These are phyloP conservation scores for Puya raimondii DNA, from an alignment of 176 grass and related monocot species.

Conservation along the genomic window DNA sequence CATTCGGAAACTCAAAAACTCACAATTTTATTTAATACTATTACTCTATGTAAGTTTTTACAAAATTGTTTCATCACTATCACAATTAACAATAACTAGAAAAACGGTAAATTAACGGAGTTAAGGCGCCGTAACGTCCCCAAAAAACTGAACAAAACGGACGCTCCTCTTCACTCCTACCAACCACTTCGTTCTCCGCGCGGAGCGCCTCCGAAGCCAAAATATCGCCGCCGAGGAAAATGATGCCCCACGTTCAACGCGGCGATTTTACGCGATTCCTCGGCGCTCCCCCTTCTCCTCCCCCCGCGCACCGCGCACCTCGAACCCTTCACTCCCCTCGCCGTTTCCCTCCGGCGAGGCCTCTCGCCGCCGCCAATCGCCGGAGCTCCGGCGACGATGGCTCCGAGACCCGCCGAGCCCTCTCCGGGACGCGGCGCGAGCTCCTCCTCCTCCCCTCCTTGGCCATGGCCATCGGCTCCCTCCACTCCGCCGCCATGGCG, in stretches of 20 bases:
- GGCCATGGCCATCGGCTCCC: conserved; percentile 34
- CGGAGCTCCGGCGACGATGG: conserved; percentile 12
- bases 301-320: neutral
- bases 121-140: too few species aligned
- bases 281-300: neutral
- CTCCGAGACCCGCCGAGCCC: neutral
- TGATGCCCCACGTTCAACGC: conserved; percentile 5
- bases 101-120: too few species aligned
- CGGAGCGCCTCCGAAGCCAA: neutral
- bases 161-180: neutral
- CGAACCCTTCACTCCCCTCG: neutral
- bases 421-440: conserved; percentile 29
- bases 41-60: too few species aligned
- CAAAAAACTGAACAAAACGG: neutral
- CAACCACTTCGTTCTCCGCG: neutral
- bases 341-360: neutral
- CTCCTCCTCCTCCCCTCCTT: conserved; percentile 63
- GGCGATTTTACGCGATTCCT: neutral
- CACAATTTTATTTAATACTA: too few species aligned
- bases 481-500: conserved; percentile 34
- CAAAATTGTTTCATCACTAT: too few species aligned
- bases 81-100: too few species aligned
- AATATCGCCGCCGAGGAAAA: neutral
- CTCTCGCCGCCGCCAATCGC: conserved; percentile 22
- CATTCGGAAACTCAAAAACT: too few species aligned